Evolutionary conservation across 176 grass and related monocot genomes (phyloP).

Genomic region (Cenchrus americanus): DNA sequence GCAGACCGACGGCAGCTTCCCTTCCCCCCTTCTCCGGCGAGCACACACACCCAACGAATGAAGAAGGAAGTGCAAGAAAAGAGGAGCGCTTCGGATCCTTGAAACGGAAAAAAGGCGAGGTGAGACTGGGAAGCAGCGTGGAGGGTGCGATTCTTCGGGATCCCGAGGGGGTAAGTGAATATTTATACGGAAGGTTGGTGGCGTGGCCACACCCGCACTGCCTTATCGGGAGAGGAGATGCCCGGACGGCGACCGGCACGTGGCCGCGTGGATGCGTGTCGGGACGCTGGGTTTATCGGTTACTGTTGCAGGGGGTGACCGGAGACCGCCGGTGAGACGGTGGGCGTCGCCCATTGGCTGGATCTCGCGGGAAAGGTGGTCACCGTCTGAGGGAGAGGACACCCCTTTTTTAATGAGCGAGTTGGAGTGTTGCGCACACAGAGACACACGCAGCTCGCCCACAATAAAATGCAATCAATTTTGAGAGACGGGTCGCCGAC

Average conservation of each 20-base stretch:
- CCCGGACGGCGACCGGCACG: slow-evolving; percentile 39
- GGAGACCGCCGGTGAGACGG: slow-evolving; percentile 32
- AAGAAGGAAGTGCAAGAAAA: background rate
- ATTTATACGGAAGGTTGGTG: slow-evolving; percentile 52
- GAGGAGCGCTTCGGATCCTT: background rate
- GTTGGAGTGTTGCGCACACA: slow-evolving; percentile 48
- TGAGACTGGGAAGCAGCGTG: background rate
- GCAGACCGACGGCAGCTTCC: background rate
- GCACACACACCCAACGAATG: background rate
- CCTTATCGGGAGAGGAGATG: slow-evolving; percentile 40
- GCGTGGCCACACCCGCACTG: slow-evolving; percentile 26
- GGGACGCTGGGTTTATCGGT: slow-evolving; percentile 52
- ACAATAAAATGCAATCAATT: slow-evolving; percentile 5
- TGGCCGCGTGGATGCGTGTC: slow-evolving; percentile 38
- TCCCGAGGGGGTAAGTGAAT: slow-evolving; percentile 49
- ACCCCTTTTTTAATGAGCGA: slow-evolving; percentile 15
- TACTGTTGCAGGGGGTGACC: background rate
- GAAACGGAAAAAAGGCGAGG: background rate
- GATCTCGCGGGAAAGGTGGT: slow-evolving; percentile 27
- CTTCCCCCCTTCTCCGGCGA: background rate
- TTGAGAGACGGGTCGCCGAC: background rate
- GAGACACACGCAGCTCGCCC: slow-evolving; percentile 38
- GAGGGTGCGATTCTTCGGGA: slow-evolving; percentile 45
- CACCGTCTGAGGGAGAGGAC: background rate
- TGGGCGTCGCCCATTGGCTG: slow-evolving; percentile 41